A percentile compares a stretch with the other conserved stretches of the same genome.
Evolutionary conservation across 2,329 filamentous ascomycete genomes (phyloP).

Genomic region (Phoma herbarum): DNA sequence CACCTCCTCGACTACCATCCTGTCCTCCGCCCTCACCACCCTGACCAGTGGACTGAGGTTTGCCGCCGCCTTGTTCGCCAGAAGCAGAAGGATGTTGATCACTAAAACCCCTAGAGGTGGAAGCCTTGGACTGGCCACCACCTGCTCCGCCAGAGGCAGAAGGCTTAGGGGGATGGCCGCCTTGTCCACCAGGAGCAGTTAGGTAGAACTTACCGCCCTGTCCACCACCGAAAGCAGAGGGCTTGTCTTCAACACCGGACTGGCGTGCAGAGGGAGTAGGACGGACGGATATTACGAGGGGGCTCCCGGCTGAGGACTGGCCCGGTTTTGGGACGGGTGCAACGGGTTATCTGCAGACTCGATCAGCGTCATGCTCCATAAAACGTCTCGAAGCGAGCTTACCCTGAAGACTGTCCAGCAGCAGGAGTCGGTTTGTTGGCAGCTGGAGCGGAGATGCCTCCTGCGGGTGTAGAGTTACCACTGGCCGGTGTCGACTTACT

Average conservation of each 20-base stretch:
- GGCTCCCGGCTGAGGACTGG: constrained; percentile 7
- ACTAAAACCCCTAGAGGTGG: background rate
- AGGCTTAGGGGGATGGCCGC: too few relatives aligned
- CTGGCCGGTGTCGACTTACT: background rate
- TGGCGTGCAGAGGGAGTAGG: constrained; percentile 16
- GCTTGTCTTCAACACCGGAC: background rate
- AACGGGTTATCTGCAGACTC: background rate
- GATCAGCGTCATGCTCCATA: background rate
- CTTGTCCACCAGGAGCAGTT: too few relatives aligned
- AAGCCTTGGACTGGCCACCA: background rate
- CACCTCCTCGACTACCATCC: background rate
- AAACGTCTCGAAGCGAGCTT: background rate
- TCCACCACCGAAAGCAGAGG: background rate
- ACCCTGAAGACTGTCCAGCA: background rate
- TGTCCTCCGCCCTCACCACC: background rate
- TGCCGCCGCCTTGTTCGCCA: background rate
- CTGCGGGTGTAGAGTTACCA: background rate
- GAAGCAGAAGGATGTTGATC: background rate
- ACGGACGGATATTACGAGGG: constrained; percentile 23
- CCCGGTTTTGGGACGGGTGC: background rate
- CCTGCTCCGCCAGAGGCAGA: background rate
- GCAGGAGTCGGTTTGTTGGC: background rate
- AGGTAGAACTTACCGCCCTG: too few relatives aligned
- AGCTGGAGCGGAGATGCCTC: background rate
- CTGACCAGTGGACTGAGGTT: constrained; percentile 1